Percentiles rank a stretch among this genome's conserved stretches.
phyloP scores from a whole-genome alignment of 2,329 filamentous ascomycete genomes.

The Phyllosticta paracitricarpa region DNA sequence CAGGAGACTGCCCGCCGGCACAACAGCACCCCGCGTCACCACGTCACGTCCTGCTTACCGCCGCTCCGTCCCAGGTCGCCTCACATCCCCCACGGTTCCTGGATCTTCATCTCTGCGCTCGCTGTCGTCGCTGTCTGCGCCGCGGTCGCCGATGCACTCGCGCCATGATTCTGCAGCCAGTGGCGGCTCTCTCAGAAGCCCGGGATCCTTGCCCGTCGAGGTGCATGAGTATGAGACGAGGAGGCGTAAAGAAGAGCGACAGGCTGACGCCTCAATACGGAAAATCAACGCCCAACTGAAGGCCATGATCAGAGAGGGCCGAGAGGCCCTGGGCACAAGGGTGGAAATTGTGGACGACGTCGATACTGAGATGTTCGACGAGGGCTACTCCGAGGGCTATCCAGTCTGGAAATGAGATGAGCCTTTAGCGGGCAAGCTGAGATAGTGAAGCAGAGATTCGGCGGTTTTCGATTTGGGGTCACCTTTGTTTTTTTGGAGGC shows the following conservation, averaged over 20 bases:
- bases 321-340: slow-evolving; percentile 61
- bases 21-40: background rate
- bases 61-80: background rate
- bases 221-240: slow-evolving; percentile 65
- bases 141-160: slow-evolving; percentile 1
- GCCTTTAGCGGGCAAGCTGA: background rate
- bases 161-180: background rate
- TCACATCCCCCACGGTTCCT: background rate
- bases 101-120: background rate
- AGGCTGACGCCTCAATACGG: slow-evolving; percentile 69
- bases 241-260: slow-evolving; percentile 61
- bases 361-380: slow-evolving; percentile 20
- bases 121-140: background rate
- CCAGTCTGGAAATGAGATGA: background rate
- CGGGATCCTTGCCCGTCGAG: slow-evolving; percentile 38
- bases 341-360: slow-evolving; percentile 27
- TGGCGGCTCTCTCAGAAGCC: slow-evolving; percentile 15
- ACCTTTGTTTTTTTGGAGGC: background rate
- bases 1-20: background rate
- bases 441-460: background rate
- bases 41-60: background rate
- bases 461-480: background rate
- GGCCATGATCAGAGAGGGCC: slow-evolving; percentile 82
- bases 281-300: slow-evolving; percentile 70
- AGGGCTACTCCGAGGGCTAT: slow-evolving; percentile 18